Conservation (phyloP, 2,329 filamentous ascomycete species). For the Pochonia chlamydosporia region DNA sequence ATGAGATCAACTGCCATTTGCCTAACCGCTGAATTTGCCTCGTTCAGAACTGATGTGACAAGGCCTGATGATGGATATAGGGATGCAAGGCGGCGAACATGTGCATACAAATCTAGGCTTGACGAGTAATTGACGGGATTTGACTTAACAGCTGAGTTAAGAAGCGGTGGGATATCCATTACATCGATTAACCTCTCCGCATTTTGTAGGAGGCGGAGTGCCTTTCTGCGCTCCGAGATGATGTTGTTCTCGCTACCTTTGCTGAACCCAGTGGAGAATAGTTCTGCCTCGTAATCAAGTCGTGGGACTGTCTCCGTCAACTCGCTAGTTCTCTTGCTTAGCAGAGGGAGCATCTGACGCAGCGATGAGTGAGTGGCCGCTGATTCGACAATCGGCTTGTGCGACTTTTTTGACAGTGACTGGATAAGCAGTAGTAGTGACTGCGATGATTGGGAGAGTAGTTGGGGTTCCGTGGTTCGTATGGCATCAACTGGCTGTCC, state of each 20-base stretch:
- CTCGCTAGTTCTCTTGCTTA: conserved; percentile 60
- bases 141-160: conserved; percentile 70
- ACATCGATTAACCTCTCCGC: conserved; percentile 86
- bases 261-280: conserved; percentile 79
- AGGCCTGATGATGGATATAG: conserved; percentile 77
- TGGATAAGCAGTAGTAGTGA: conserved; percentile 79
- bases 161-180: conserved; percentile 78
- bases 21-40: conserved; percentile 84
- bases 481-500: conserved; percentile 71
- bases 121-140: conserved; percentile 74
- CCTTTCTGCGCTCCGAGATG: conserved; percentile 68
- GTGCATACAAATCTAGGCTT: conserved; percentile 86
- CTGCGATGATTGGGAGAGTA: conserved; percentile 74
- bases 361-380: conserved; percentile 72
- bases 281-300: conserved; percentile 71
- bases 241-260: conserved; percentile 64
- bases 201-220: conserved; percentile 77
- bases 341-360: conserved; percentile 60
- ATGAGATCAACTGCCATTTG: conserved; percentile 84
- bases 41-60: conserved; percentile 63
- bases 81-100: conserved; percentile 78
- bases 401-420: conserved; percentile 80
- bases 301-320: conserved; percentile 69
- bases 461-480: conserved; percentile 68
- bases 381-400: conserved; percentile 78